Conservation (phyloP, 2,329 filamentous ascomycete genomes). For the Alternaria alternata region DNA sequence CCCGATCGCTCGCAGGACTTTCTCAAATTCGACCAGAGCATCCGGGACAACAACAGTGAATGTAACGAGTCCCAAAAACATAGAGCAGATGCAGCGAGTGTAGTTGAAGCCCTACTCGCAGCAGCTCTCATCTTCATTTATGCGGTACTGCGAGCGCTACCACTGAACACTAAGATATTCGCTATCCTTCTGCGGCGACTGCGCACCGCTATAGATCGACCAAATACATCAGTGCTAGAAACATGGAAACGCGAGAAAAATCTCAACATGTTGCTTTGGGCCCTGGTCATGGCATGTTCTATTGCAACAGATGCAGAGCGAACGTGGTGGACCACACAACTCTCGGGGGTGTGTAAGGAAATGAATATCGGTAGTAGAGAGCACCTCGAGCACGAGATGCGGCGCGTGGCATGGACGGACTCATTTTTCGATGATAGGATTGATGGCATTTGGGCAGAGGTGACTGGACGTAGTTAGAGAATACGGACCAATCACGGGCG, state of each 20-base stretch:
- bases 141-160: slow-evolving; percentile 29
- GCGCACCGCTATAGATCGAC: slow-evolving; percentile 7
- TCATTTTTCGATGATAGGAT: slow-evolving; percentile 22
- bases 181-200: slow-evolving; percentile 1
- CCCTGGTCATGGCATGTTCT: slow-evolving; percentile 27
- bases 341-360: slow-evolving; percentile 22
- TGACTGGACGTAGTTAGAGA: not conserved
- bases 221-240: not conserved
- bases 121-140: slow-evolving; percentile 36
- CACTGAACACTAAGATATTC: slow-evolving; percentile 32
- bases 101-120: slow-evolving; percentile 26
- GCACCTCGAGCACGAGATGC: slow-evolving; percentile 22
- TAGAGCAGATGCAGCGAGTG: slow-evolving; percentile 27
- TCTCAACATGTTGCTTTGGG: slow-evolving; percentile 32
- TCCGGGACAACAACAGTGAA: not conserved
- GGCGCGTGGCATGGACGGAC: slow-evolving; percentile 36
- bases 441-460: slow-evolving; percentile 11
- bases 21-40: slow-evolving; percentile 19
- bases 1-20: slow-evolving; percentile 30
- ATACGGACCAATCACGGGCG: slow-evolving; percentile 17
- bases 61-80: slow-evolving; percentile 1
- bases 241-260: slow-evolving; percentile 30
- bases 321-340: slow-evolving; percentile 27
- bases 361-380: not conserved
- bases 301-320: slow-evolving; percentile 14